These are phyloP conservation scores for Capsicum rhomboideum DNA, from an alignment of 257 asterid genomes.

Conservation along the genomic window DNA sequence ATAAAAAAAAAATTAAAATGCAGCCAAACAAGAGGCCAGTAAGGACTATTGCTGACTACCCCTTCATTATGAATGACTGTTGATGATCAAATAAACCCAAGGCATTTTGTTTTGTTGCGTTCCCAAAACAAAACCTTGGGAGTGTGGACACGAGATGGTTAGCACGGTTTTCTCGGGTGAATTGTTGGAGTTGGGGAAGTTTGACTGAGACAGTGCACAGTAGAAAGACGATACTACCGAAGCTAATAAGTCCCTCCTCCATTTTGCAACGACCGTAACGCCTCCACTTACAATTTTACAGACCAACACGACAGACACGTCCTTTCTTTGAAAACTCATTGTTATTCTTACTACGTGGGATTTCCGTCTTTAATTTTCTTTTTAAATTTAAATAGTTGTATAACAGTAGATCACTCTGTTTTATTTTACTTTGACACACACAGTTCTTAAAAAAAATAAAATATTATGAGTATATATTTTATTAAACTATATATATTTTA, in stretches of 20 bases:
- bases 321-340: background rate
- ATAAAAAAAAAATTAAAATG: no score
- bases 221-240: constrained; percentile 44
- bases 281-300: background rate
- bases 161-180: constrained; percentile 51
- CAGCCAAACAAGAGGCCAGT: no score
- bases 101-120: background rate
- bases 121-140: constrained; percentile 6
- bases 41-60: background rate
- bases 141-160: background rate
- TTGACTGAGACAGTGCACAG: constrained; percentile 34
- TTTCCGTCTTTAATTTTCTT: background rate
- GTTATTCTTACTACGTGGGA: background rate
- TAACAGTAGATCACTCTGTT: no score
- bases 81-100: background rate
- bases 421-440: no score
- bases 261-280: constrained; percentile 27
- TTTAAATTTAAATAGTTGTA: background rate
- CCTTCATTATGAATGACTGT: no score
- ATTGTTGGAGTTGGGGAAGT: constrained; percentile 24
- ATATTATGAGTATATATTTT: no score
- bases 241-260: constrained; percentile 45
- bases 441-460: no score
- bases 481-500: no score
- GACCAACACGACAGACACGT: background rate